Conservation (phyloP, 495 filamentous ascomycete species). For the Aspergillus bridgeri region DNA sequence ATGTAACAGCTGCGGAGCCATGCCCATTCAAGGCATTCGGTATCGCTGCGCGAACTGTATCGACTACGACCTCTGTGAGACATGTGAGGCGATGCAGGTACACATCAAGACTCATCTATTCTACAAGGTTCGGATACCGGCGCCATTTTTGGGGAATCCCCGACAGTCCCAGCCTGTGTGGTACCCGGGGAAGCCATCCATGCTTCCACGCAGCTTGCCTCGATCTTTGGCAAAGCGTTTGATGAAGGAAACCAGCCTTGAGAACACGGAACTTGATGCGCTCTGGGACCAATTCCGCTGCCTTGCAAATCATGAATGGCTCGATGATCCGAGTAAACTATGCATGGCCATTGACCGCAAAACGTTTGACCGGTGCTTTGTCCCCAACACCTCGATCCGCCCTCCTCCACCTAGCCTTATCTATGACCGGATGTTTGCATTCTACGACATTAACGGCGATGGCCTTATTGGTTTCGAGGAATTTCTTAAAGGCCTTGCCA, state of each 20-base stretch:
- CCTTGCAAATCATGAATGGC: slow-evolving; percentile 80
- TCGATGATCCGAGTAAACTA: slow-evolving; percentile 74
- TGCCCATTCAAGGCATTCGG: slow-evolving; percentile 86
- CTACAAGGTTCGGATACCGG: slow-evolving; percentile 82
- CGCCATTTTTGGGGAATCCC: slow-evolving; percentile 62
- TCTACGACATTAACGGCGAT: slow-evolving; percentile 88
- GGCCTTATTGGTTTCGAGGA: slow-evolving; percentile 92
- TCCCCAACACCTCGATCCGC: slow-evolving; percentile 72
- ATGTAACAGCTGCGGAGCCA: slow-evolving; percentile 80
- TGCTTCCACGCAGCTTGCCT: slow-evolving; percentile 60
- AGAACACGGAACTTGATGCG: slow-evolving; percentile 81
- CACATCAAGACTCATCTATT: slow-evolving; percentile 94
- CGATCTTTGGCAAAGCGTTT: slow-evolving; percentile 61
- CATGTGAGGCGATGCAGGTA: slow-evolving; percentile 77
- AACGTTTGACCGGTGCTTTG: slow-evolving; percentile 86
- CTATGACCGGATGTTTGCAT: slow-evolving; percentile 93
- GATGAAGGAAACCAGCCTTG: slow-evolving; percentile 69
- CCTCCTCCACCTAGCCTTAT: slow-evolving; percentile 81
- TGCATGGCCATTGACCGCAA: slow-evolving; percentile 81
- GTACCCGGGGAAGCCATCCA: slow-evolving; percentile 85
- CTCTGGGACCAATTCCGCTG: slow-evolving; percentile 96
- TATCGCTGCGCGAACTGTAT: slow-evolving; percentile 90
- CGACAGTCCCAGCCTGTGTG: slow-evolving; percentile 72
- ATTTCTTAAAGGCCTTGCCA: slow-evolving; percentile 80
- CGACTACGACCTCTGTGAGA: slow-evolving; percentile 88